These are phyloP conservation scores for Aspergillus heteromorphus DNA, from an alignment of 495 filamentous ascomycete species.

Conservation along the genomic window DNA sequence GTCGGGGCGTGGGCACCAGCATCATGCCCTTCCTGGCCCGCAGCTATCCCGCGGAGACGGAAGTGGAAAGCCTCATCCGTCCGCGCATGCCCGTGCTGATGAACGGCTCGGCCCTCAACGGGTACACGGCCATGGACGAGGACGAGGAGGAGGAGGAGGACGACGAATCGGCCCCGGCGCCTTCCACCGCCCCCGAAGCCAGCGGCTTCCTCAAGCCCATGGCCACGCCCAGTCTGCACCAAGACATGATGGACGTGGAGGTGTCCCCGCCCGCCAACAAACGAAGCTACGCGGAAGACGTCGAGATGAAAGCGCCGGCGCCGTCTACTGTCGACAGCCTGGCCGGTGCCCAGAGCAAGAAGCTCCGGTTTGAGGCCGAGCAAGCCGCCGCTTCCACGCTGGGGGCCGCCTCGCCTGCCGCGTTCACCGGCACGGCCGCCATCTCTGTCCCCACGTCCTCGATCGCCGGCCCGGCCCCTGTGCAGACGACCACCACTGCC, in stretches of 20 bases:
- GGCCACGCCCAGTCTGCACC: slow-evolving; percentile 12
- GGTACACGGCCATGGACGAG: slow-evolving; percentile 25
- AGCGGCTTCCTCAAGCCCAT: slow-evolving; percentile 26
- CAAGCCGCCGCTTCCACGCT: slow-evolving; percentile 4
- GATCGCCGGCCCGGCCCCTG: background rate
- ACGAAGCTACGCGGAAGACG: slow-evolving; percentile 30
- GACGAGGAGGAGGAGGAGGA: slow-evolving; percentile 44
- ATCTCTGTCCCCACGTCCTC: slow-evolving; percentile 7
- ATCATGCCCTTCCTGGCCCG: slow-evolving; percentile 71
- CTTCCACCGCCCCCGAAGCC: slow-evolving; percentile 12
- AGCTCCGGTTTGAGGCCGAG: slow-evolving; percentile 25
- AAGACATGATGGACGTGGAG: slow-evolving; percentile 17
- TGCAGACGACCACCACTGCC: background rate
- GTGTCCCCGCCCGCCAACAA: slow-evolving; percentile 20
- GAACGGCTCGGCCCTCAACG: slow-evolving; percentile 23
- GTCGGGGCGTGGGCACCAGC: slow-evolving; percentile 53
- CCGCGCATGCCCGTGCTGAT: slow-evolving; percentile 57
- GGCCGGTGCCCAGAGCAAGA: slow-evolving; percentile 23
- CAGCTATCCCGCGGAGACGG: slow-evolving; percentile 51
- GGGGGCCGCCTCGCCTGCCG: slow-evolving; percentile 6
- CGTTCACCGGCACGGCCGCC: slow-evolving; percentile 13
- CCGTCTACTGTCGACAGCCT: background rate
- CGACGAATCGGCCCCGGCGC: slow-evolving; percentile 28
- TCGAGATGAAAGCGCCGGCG: slow-evolving; percentile 4
- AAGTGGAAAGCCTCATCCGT: slow-evolving; percentile 66